These are phyloP conservation scores for Fonsecaea monophora DNA, from an alignment of 2,329 filamentous ascomycete species.

Conservation along the genomic window DNA sequence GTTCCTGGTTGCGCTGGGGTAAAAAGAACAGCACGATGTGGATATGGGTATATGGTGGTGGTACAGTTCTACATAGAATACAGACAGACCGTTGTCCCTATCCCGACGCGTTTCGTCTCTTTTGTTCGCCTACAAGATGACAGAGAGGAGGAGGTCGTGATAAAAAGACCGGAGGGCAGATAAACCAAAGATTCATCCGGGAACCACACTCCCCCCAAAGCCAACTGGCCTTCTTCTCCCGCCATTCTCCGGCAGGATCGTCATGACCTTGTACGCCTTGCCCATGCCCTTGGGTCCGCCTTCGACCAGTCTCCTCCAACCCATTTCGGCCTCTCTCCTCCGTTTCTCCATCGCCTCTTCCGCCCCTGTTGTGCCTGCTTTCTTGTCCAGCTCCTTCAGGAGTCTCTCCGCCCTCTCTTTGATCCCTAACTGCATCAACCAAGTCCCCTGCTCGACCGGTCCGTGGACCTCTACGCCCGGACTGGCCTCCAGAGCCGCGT, in stretches of 20 bases:
- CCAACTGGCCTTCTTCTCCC: constrained; percentile 81
- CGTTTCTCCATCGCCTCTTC: constrained; percentile 63
- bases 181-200: constrained; percentile 5
- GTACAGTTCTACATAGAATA: background rate
- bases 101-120: no score
- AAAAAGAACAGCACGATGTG: no score
- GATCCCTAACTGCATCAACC: constrained; percentile 82
- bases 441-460: constrained; percentile 82
- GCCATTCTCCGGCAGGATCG: constrained; percentile 81
- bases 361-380: constrained; percentile 52
- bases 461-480: constrained; percentile 89
- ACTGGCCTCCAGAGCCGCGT: constrained; percentile 77
- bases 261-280: constrained; percentile 89
- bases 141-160: no score
- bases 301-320: constrained; percentile 85
- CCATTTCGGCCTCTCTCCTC: constrained; percentile 69
- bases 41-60: background rate
- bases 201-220: constrained; percentile 73
- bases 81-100: background rate
- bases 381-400: constrained; percentile 54
- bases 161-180: no score
- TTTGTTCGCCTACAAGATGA: no score
- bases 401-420: constrained; percentile 75
- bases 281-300: constrained; percentile 86
- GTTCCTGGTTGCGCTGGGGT: background rate